Evolutionary conservation across 169 alveolate genomes (phyloP).

Genomic region (Babesia gibsoni): DNA sequence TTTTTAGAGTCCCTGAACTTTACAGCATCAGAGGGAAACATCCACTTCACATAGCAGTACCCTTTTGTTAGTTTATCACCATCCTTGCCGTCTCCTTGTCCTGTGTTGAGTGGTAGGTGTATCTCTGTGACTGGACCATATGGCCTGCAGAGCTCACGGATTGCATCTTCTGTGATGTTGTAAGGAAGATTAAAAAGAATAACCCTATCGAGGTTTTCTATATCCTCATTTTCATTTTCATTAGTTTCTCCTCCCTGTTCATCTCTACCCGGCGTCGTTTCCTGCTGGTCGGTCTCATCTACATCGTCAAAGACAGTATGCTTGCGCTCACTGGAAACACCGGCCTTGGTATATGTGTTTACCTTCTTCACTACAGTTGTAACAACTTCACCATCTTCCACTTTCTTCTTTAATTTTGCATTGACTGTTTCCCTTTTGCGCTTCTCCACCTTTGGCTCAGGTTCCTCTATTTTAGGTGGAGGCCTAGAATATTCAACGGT

Average conservation of each 20-base stretch:
- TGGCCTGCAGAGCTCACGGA: conserved; percentile 64
- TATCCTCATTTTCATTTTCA: conserved; percentile 6
- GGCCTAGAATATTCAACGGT: conserved; percentile 82
- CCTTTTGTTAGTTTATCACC: conserved; percentile 52
- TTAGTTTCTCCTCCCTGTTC: not conserved
- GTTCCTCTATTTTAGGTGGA: conserved; percentile 53
- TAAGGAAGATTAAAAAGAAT: conserved; percentile 86
- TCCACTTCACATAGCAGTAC: conserved; percentile 49
- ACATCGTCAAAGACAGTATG: conserved; percentile 30
- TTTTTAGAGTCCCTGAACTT: conserved; percentile 51
- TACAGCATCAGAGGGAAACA: conserved; percentile 58
- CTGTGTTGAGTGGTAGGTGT: conserved; percentile 46
- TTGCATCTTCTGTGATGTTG: conserved; percentile 84
- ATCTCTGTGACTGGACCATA: conserved; percentile 57
- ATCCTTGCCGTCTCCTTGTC: not conserved
- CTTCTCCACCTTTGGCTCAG: not conserved
- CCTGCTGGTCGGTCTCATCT: not conserved
- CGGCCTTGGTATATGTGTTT: conserved; percentile 52
- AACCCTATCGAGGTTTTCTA: conserved; percentile 71
- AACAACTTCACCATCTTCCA: conserved; percentile 64
- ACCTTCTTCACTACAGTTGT: conserved; percentile 36
- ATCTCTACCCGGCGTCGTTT: not conserved
- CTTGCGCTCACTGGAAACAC: conserved; percentile 40
- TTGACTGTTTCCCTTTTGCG: not conserved
- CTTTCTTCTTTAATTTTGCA: not conserved